Evolutionary conservation across 176 grass and related monocot genomes (phyloP).

Genomic region (Raddia guianensis): DNA sequence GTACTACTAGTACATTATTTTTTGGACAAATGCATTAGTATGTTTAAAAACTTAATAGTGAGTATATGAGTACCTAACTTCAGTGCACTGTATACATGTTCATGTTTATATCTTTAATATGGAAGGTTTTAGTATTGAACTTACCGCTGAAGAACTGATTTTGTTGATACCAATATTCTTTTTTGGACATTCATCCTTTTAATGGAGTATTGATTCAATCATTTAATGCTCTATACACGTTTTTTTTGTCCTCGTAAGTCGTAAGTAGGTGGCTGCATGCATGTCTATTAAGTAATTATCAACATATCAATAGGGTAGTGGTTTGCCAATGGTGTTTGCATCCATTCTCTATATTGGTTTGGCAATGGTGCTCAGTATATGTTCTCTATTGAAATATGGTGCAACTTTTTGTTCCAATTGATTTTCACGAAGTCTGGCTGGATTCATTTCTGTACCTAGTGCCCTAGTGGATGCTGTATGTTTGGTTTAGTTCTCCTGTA

Average conservation of each 20-base stretch:
- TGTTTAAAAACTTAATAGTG: background rate
- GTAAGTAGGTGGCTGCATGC: background rate
- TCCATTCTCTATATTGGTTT: background rate
- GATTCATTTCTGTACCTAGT: background rate
- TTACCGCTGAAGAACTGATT: background rate
- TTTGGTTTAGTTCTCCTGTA: background rate
- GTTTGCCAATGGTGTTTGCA: background rate
- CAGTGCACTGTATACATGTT: background rate
- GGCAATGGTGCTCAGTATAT: background rate
- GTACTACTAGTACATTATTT: background rate
- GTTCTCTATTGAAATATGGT: background rate
- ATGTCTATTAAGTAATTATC: background rate
- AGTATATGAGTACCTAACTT: background rate
- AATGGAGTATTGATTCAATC: background rate
- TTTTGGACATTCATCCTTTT: slow-evolving; percentile 11
- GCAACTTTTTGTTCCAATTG: background rate
- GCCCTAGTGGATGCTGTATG: background rate
- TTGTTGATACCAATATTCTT: background rate
- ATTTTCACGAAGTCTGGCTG: background rate
- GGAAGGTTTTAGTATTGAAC: background rate
- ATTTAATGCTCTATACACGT: background rate
- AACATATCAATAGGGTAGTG: background rate
- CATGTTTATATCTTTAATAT: background rate
- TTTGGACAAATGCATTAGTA: slow-evolving; percentile 1
- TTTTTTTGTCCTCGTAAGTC: background rate